Evolutionary conservation across 108 stramenopile species (phyloP).

Genomic region (Asterionellopsis glacialis): DNA sequence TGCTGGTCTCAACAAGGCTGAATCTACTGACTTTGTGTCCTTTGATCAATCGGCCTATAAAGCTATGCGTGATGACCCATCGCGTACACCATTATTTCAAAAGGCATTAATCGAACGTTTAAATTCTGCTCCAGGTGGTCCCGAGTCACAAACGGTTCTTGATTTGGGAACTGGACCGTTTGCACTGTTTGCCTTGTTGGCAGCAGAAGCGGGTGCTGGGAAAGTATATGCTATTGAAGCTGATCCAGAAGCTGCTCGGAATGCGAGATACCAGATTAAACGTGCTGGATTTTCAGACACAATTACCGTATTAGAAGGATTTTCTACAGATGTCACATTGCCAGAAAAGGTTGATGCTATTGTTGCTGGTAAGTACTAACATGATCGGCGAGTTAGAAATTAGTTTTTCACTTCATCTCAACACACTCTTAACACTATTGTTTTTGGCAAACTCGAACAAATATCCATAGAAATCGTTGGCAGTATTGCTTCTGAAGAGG

Average conservation of each 20-base stretch:
- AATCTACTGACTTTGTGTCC: slow-evolving; percentile 42
- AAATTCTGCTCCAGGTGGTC: slow-evolving; percentile 9
- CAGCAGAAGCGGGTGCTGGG: slow-evolving; percentile 55
- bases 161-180: slow-evolving; percentile 73
- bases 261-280: slow-evolving; percentile 28
- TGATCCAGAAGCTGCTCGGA: slow-evolving; percentile 30
- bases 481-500: slow-evolving; percentile 58
- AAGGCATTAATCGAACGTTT: slow-evolving; percentile 43
- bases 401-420: too few species aligned
- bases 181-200: slow-evolving; percentile 60
- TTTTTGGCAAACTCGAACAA: too few species aligned
- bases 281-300: slow-evolving; percentile 37
- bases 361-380: too few species aligned
- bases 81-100: slow-evolving; percentile 54
- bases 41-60: slow-evolving; percentile 57
- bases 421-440: too few species aligned
- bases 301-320: slow-evolving; percentile 63
- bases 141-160: slow-evolving; percentile 36
- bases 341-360: slow-evolving; percentile 59
- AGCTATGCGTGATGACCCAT: slow-evolving; percentile 56
- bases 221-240: slow-evolving; percentile 74
- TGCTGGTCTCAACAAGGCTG: slow-evolving; percentile 33
- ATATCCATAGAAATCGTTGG: slow-evolving; percentile 73
- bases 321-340: slow-evolving; percentile 49
- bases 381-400: too few species aligned